Evolutionary conservation across 306 rosid genomes (phyloP).

Genomic region (Quercus parvula): DNA sequence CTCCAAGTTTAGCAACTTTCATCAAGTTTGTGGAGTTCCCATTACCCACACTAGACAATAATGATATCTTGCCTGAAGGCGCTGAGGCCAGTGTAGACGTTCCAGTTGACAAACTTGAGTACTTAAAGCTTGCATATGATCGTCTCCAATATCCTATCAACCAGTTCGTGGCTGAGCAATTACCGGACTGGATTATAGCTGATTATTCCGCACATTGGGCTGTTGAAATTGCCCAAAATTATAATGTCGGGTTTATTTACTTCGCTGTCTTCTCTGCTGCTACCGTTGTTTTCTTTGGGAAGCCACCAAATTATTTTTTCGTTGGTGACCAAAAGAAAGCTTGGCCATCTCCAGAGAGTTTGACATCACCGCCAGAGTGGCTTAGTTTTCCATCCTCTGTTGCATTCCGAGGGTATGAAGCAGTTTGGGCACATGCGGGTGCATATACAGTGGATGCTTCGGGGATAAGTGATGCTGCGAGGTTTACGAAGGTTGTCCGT

Average conservation of each 20-base stretch:
- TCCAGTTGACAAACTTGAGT: conserved; percentile 11
- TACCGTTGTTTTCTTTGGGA: neutral
- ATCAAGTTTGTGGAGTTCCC: conserved; percentile 20
- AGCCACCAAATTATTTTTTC: neutral
- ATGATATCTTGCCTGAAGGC: conserved; percentile 17
- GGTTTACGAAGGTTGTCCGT: neutral
- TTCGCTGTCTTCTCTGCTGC: conserved; percentile 10
- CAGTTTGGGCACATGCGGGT: neutral
- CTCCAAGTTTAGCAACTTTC: conserved; percentile 17
- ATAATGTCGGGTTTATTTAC: neutral
- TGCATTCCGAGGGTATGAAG: conserved; percentile 3
- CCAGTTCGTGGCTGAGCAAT: neutral
- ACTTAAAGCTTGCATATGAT: conserved; percentile 17
- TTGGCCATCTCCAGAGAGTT: neutral
- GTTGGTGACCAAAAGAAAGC: neutral
- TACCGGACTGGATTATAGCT: conserved; percentile 29
- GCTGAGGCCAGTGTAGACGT: conserved; percentile 30
- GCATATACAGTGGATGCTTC: neutral
- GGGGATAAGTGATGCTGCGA: neutral
- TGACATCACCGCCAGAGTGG: conserved; percentile 10
- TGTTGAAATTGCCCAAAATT: conserved; percentile 5
- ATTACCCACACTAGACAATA: conserved; percentile 10
- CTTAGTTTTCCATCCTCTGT: conserved; percentile 20
- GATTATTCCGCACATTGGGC: conserved; percentile 15
- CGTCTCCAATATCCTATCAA: conserved; percentile 1